Conservation (phyloP, 1,284 basidiomycete genomes). For the Trichosporon sp. region DNA sequence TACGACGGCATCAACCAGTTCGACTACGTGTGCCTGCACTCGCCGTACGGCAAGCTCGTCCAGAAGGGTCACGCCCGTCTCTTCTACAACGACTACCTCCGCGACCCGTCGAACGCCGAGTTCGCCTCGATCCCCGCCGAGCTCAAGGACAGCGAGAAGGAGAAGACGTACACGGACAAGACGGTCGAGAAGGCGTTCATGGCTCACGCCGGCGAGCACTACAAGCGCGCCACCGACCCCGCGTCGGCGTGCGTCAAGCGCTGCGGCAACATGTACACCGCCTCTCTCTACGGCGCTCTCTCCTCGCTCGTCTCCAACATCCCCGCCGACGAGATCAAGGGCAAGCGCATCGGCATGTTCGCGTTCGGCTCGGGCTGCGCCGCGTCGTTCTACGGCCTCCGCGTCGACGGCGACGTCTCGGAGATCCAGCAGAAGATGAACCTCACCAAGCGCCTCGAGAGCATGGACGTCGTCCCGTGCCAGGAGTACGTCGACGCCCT, state of each 20-base stretch:
- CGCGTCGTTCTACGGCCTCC: constrained; percentile 80
- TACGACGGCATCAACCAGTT: constrained; percentile 64
- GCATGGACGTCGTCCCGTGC: constrained; percentile 87
- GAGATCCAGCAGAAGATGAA: constrained; percentile 75
- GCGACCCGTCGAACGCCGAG: constrained; percentile 65
- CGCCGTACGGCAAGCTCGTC: constrained; percentile 96
- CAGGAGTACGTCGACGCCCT: constrained; percentile 76
- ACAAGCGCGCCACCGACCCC: constrained; percentile 67
- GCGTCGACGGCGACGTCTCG: constrained; percentile 76
- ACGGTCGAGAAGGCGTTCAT: constrained; percentile 92
- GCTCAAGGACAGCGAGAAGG: constrained; percentile 63
- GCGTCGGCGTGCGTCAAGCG: constrained; percentile 77
- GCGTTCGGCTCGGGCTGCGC: constrained; percentile 92
- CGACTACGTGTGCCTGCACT: constrained; percentile 89
- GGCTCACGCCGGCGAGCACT: constrained; percentile 64
- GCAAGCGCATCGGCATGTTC: constrained; percentile 85
- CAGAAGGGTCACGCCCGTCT: constrained; percentile 95
- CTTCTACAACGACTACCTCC: constrained; percentile 69
- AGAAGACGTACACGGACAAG: constrained; percentile 83
- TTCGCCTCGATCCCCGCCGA: constrained; percentile 72
- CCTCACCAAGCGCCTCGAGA: constrained; percentile 68
- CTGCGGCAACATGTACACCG: constrained; percentile 98
- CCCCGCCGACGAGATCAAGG: constrained; percentile 56
- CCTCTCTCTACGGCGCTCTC: constrained; percentile 90
- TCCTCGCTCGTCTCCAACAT: constrained; percentile 72